These are phyloP conservation scores for Sporisorium reilianum DNA, from an alignment of 1,284 basidiomycete species.

Conservation along the genomic window DNA sequence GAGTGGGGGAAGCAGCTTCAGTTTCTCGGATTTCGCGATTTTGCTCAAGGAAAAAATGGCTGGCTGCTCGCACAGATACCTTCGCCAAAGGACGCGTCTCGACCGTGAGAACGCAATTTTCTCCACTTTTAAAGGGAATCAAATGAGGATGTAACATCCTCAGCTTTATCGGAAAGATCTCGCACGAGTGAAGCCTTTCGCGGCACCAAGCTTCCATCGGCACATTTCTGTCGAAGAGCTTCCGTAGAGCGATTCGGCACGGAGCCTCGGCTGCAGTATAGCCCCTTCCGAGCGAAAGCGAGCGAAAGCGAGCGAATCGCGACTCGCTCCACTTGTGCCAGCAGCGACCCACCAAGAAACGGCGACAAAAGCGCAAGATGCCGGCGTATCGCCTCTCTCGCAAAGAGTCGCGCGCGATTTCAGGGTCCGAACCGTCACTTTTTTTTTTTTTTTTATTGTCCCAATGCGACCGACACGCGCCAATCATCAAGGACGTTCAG, in stretches of 20 bases:
- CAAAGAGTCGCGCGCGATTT: background rate
- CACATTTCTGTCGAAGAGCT: too few relatives aligned
- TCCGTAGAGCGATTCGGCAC: background rate
- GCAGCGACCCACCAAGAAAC: background rate
- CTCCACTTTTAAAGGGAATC: too few relatives aligned
- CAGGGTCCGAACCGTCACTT: slow-evolving; percentile 3
- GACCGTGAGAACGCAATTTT: slow-evolving; percentile 8
- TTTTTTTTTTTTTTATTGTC: too few relatives aligned
- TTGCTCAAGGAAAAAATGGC: too few relatives aligned
- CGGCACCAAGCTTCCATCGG: too few relatives aligned
- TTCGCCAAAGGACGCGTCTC: slow-evolving; percentile 5
- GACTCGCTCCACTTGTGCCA: background rate
- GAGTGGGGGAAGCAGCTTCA: background rate
- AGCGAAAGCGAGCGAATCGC: slow-evolving; percentile 2
- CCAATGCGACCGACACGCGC: background rate
- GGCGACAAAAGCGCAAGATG: background rate
- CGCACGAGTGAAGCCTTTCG: slow-evolving; percentile 6
- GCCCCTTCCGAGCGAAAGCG: background rate
- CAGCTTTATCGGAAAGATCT: background rate
- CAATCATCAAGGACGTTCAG: background rate
- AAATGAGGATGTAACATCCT: background rate
- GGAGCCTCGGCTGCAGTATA: background rate
- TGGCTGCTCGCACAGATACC: background rate
- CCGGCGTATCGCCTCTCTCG: slow-evolving; percentile 1
- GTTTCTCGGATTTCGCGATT: slow-evolving; percentile 6